Evolutionary conservation across 495 filamentous ascomycete genomes (phyloP).

Genomic region (Penicillium angulare): DNA sequence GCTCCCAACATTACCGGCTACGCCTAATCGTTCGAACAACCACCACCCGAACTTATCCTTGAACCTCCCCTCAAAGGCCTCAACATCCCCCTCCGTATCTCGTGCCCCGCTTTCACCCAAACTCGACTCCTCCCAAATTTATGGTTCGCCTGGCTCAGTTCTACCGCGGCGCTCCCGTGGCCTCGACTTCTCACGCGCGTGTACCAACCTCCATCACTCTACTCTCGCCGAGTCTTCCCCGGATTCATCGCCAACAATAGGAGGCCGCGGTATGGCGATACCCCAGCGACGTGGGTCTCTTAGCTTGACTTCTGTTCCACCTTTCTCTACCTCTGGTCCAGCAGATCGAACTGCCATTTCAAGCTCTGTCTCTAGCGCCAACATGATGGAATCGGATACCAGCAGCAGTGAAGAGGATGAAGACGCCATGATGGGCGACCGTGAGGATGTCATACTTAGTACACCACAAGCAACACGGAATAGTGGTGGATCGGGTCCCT

Average conservation of each 20-base stretch:
- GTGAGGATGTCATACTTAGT: constrained; percentile 72
- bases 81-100: constrained; percentile 55
- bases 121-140: constrained; percentile 76
- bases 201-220: constrained; percentile 94
- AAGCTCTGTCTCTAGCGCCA: constrained; percentile 82
- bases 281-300: constrained; percentile 58
- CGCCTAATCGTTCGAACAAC: constrained; percentile 63
- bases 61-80: constrained; percentile 63
- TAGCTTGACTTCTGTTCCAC: constrained; percentile 38
- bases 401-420: constrained; percentile 72
- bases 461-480: constrained; percentile 49
- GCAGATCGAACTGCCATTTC: constrained; percentile 72
- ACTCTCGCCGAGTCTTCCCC: constrained; percentile 90
- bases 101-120: constrained; percentile 80
- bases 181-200: constrained; percentile 88
- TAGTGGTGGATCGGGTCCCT: constrained; percentile 44
- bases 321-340: constrained; percentile 40
- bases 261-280: constrained; percentile 75
- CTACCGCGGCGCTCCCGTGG: constrained; percentile 84
- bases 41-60: constrained; percentile 63
- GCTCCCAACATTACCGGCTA: constrained; percentile 58
- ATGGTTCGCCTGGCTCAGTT: constrained; percentile 79
- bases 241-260: constrained; percentile 87
- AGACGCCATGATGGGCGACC: constrained; percentile 76
- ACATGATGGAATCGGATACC: constrained; percentile 76